Base-by-base conservation (phyloP, 1,139 yeast species). In the Scheffersomyces parashehatae region DNA sequence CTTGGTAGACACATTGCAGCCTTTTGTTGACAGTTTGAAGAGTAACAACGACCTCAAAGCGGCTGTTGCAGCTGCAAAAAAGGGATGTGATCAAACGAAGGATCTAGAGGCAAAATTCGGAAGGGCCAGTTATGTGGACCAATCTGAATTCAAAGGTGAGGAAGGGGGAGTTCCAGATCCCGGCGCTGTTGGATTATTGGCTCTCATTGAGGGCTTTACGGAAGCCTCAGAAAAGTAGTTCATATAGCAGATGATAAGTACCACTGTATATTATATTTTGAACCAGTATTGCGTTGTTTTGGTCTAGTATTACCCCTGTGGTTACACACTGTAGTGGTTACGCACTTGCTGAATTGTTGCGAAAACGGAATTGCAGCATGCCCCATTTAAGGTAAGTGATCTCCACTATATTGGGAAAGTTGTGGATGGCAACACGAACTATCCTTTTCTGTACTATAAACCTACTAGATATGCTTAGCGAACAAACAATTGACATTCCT, bases 111-210 rank as follows among this genome's bases (percentile, higher is more conserved):
- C 98, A 36, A 85, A 86, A 55, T 89, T 91, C 54, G 98, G 98
- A 34, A 80, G 98, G 60, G 96, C 98, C 11, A 86, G 96, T 7
- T 91, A 91, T 59, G 97, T 91, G 12, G 75, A 75, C 46, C 81
- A 80, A 49, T 83, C 79, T 20, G 87, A 82, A 46, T 68, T 73
- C 43, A 58, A 67, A 45, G 51, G 47, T 24, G 67, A 62, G 7
- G 74, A 70, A 41, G 82, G 82, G n/a, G 83, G 82, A 1, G 76
- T 90, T 34, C 96, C 97, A 2, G 98, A 91, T 58, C 97, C 98
- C 2, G 98, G 98, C 53, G 97, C 98, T 1, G 80, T 85, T 43
- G 95, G 95, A 5, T 67, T 86, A 12, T 83, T 85, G 40, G 88
- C 85, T 24, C 70, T 85, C 44, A 66, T 85, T 42, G 79, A 80